Conservation (phyloP, 2,329 filamentous ascomycete species). For the Colletotrichum sp. region DNA sequence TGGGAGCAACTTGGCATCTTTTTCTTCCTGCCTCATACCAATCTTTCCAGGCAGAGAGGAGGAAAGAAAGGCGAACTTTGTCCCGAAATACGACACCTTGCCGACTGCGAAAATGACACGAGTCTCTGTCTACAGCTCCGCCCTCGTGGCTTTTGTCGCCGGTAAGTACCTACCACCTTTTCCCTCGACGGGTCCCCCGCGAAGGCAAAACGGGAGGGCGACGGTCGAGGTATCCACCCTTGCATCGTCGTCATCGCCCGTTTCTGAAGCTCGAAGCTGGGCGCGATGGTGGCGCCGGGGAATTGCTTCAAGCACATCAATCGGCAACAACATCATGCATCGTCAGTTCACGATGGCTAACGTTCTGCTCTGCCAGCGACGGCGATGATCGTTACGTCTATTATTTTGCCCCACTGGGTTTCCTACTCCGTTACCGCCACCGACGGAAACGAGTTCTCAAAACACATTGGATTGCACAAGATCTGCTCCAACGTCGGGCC, state of each 20-base stretch:
- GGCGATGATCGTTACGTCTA: conserved; percentile 72
- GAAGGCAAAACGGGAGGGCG: neutral
- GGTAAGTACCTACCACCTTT: conserved; percentile 37
- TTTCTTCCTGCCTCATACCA: neutral
- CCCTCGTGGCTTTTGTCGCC: conserved; percentile 45
- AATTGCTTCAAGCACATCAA: neutral
- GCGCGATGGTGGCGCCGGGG: neutral
- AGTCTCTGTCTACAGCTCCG: conserved; percentile 45
- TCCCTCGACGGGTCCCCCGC: neutral
- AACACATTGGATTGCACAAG: conserved; percentile 79
- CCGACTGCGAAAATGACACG: conserved; percentile 42
- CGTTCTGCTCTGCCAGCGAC: conserved; percentile 56
- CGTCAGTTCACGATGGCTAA: conserved; percentile 28
- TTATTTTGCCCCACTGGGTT: conserved; percentile 75
- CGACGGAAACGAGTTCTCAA: conserved; percentile 51
- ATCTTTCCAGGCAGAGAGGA: conserved; percentile 6
- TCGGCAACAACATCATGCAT: neutral
- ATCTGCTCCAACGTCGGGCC: conserved; percentile 74
- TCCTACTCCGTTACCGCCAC: conserved; percentile 62
- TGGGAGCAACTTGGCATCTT: neutral
- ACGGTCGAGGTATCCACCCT: neutral
- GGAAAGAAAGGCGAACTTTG: neutral
- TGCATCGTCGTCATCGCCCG: conserved; percentile 16
- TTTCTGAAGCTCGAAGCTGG: neutral
- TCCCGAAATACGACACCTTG: neutral